Conservation (phyloP, 2,329 filamentous ascomycete genomes). For the Tolypocladium capitatum region DNA sequence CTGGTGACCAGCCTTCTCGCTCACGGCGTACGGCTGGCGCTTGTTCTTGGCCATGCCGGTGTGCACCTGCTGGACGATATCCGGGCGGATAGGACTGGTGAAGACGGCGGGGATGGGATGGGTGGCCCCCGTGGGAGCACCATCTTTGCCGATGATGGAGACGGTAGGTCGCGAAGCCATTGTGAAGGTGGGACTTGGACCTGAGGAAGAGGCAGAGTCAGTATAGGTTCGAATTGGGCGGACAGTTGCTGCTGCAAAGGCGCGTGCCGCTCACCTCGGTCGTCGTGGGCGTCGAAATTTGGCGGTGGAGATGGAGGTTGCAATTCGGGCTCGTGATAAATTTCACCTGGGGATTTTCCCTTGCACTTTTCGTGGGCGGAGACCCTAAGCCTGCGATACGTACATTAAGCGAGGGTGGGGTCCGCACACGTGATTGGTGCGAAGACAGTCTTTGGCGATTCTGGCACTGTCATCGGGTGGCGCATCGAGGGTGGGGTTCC, state of each 20-base stretch:
- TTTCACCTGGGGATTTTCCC: slow-evolving; percentile 22
- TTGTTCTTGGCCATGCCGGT: slow-evolving; percentile 99
- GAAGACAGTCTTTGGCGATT: neutral
- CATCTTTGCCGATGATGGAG: slow-evolving; percentile 93
- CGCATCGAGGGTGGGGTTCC: too few relatives aligned
- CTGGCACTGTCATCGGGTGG: neutral
- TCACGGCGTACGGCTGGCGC: slow-evolving; percentile 97
- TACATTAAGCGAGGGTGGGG: slow-evolving; percentile 15
- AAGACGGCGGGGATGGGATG: slow-evolving; percentile 94
- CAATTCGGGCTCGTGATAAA: slow-evolving; percentile 20
- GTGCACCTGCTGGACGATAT: slow-evolving; percentile 99
- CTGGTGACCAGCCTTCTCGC: slow-evolving; percentile 99
- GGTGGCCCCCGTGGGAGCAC: slow-evolving; percentile 77
- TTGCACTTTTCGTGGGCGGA: slow-evolving; percentile 24
- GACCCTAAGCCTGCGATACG: slow-evolving; percentile 23
- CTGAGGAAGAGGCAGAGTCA: slow-evolving; percentile 9
- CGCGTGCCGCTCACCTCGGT: slow-evolving; percentile 20
- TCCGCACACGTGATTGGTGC: slow-evolving; percentile 7
- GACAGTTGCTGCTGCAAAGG: neutral
- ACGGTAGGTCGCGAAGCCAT: slow-evolving; percentile 97
- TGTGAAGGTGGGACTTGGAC: slow-evolving; percentile 34
- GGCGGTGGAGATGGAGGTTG: slow-evolving; percentile 20
- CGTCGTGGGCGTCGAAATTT: slow-evolving; percentile 27
- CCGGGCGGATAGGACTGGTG: slow-evolving; percentile 90
- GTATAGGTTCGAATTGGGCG: neutral